Base-by-base conservation (phyloP, 257 asterid genomes). In the Solanum phureja region DNA sequence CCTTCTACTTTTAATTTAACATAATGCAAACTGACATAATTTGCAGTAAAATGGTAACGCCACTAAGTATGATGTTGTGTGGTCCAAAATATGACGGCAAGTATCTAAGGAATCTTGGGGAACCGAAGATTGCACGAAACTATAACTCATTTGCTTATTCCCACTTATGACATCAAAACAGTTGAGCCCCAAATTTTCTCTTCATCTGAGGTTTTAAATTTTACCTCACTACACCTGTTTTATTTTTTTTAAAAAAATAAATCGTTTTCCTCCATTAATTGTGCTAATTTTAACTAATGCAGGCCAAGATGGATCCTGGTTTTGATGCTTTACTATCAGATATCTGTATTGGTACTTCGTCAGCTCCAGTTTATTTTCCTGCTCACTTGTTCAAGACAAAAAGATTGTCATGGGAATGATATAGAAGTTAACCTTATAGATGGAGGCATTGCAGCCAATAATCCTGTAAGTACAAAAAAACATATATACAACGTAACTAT, bases 331-430 rank as follows among this genome's bases (percentile, higher is more conserved):
- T 69, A 4, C n/a, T 52, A 52, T 89, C 93, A 11, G 96, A 94
- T 75, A 42, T 86, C 21, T 86, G 71, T 91, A 90, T 94, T 29
- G 89, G 94, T 77, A 93, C 96, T 8, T 93, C 95, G 1, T 95
- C 95, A 9, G 95, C 95, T 74, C 96, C 94, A 5, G 91, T 94
- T 11, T 84, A 76, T 87, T 88, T 93, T 21, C 24, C 66, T 19
- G 66, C 66, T 19, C 66, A 56, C 11, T 56, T 19, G 4, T 56
- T 56, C 24, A 56, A 56, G 64, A 56, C 64, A 56, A 56, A n/a
- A 56, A 52, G 62, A 52, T 52, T 52, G 9, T 52, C 40, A 88
- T n/a, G 95, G 94, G 34, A 72, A 91, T 1, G 11, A 64, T 2
- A 75, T 87, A 37, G 91, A 89, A 4, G 40, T 77, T n/a, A 77